Evolutionary conservation across 2,329 filamentous ascomycete species (phyloP), one percentile per base, ranked within the genome.

Genomic region (Pseudocercospora pini-densiflorae): DNA sequence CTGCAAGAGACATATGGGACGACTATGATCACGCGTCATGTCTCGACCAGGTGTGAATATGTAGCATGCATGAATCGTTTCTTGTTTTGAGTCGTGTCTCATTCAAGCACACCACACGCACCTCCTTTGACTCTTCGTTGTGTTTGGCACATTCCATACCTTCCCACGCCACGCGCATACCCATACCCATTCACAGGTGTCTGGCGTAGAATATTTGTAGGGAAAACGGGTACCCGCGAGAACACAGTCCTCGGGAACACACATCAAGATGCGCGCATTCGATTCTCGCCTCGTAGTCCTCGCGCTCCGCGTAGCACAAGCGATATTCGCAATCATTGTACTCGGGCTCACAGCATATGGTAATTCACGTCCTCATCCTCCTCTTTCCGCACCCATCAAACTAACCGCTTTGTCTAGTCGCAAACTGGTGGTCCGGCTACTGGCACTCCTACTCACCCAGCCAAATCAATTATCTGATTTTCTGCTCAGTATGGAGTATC

Each of bases 391-490:
- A 31, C 24, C 21, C 36, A 49, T 14, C 16, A 5, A 2, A 16
- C n/a, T 62, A 29, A 21, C 9, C n/a, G 12, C 8, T 55, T 40
- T 19, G 61, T 47, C 51, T 21, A 91, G 89, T 89, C 68, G 85
- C 89, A 45, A 80, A 80, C 72, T 82, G 81, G 79, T 84, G 82
- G 79, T 82, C 80, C 59, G 72, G 76, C 58, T 83, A 87, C 72
- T 90, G 85, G 73, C 80, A 80, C 76, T 76, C 82, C 76, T 72
- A 77, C 60, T 82, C 81, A 40, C 89, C 90, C 7, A 83, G 85
- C 10, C 81, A 85, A 40, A 82, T 91, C 77, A 89, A 89, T 80
- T 97, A 95, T 82, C 86, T 94, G 80, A 84, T 97, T 79, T 97
- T 97, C 85, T 85, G 85, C 76, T 83, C 88, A 47, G 83, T 93